phyloP scores from a whole-genome alignment of 2,329 filamentous ascomycete genomes.

The Geosmithia morbida region DNA sequence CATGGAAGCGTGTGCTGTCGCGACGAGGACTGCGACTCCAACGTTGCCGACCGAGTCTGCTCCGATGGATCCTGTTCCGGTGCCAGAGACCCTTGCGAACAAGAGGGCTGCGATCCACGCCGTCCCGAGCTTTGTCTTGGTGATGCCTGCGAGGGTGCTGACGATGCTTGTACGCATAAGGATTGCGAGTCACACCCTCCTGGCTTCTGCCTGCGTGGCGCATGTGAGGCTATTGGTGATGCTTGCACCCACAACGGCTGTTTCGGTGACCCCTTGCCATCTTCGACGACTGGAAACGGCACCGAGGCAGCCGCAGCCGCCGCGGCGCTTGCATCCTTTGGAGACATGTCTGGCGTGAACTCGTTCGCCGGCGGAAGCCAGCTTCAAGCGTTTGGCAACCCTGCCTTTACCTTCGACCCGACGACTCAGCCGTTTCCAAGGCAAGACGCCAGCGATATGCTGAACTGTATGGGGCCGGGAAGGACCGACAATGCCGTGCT shows the following conservation, averaged over 20 bases:
- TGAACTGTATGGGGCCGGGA: not conserved
- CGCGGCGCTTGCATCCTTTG: slow-evolving; percentile 15
- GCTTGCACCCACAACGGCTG: slow-evolving; percentile 7
- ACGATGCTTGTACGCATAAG: slow-evolving; percentile 17
- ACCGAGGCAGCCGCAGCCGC: slow-evolving; percentile 10
- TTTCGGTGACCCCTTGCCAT: slow-evolving; percentile 6
- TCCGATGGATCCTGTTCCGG: not conserved
- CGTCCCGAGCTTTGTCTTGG: slow-evolving; percentile 20
- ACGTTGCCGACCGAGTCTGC: slow-evolving; percentile 4
- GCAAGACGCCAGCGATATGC: not conserved
- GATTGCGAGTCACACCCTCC: not conserved
- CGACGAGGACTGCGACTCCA: slow-evolving; percentile 16
- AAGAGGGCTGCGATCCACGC: slow-evolving; percentile 14
- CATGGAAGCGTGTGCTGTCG: slow-evolving; percentile 18
- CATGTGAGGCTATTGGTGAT: slow-evolving; percentile 2
- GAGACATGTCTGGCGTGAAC: slow-evolving; percentile 4
- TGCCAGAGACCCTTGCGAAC: slow-evolving; percentile 14
- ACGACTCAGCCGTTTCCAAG: not conserved
- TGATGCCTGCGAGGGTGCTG: slow-evolving; percentile 20
- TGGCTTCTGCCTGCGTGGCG: slow-evolving; percentile 14
- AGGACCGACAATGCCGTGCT: not conserved
- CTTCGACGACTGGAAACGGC: slow-evolving; percentile 5
- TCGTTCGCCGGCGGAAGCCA: not conserved
- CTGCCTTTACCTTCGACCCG: not conserved
- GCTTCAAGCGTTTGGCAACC: not conserved